phyloP scores from a whole-genome alignment of 2,329 filamentous ascomycete genomes.

The Aureobasidium sp. region DNA sequence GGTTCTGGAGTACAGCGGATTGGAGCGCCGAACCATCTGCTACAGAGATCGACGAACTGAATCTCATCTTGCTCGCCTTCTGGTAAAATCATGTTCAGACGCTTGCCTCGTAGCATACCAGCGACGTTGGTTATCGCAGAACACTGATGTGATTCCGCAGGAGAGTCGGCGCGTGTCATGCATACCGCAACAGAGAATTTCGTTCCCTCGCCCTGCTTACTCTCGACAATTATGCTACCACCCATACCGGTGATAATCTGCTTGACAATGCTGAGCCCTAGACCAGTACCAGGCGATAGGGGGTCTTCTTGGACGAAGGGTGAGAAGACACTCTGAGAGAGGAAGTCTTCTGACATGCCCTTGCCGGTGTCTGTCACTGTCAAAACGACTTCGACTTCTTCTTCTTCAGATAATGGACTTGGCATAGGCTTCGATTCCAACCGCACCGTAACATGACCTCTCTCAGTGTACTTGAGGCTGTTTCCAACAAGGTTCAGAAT shows the following conservation, averaged over 20 bases:
- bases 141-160: background rate
- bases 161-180: background rate
- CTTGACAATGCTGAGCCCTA: conserved; percentile 57
- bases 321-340: conserved; percentile 52
- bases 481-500: conserved; percentile 18
- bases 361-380: conserved; percentile 53
- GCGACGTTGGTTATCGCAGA: background rate
- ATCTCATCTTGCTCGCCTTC: background rate
- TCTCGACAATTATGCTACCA: conserved; percentile 37
- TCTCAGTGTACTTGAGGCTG: conserved; percentile 16
- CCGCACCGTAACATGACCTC: conserved; percentile 18
- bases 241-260: conserved; percentile 21
- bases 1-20: background rate
- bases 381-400: background rate
- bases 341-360: conserved; percentile 56
- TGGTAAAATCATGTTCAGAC: background rate
- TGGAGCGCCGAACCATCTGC: background rate
- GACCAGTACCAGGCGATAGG: conserved; percentile 51
- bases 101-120: background rate
- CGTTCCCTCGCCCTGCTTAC: conserved; percentile 45
- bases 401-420: background rate
- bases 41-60: background rate
- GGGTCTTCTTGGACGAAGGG: conserved; percentile 58
- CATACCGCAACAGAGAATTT: conserved; percentile 36
- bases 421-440: conserved; percentile 2